Base-by-base conservation (phyloP, 2,329 filamentous ascomycete species). In the Monilinia aucupariae region DNA sequence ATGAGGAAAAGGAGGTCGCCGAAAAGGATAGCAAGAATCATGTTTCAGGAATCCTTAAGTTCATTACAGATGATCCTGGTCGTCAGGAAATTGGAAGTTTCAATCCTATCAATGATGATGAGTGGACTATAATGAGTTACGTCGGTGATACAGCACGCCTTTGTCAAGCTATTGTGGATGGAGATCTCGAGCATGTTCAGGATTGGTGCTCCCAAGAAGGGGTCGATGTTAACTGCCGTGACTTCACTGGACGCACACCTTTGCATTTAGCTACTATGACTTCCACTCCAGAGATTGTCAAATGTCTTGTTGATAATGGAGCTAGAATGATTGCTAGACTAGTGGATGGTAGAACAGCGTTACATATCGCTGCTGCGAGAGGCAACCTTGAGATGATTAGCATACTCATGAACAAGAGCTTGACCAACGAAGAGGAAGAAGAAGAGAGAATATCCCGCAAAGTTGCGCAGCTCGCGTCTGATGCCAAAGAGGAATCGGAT, bases 101-200 rank as follows among this genome's bases (percentile, higher is more conserved):
- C 77, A 88, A 94, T 69, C 91, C 91, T 0, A 80, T 93, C 45
- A 92, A 88, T 0, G 86, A 91, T 49, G 82, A 90, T 58, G 90
- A 94, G 71, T 96, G 91, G 90, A 94, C 91, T 0, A 89, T 92
- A 67, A 94, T 96, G 90, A 90, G 91, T 0, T 96, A 96, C 68
- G 82, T 96, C 43, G 89, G 90, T 13, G 90, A 92, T 68, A 92
- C 90, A 1, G 85, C 85, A 45, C 80, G 83, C 20, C 80, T 96
- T 2, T 96, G 90, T 70, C 88, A 92, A 71, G 91, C 89, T 0
- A 96, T 96, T 63, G 85, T 92, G 4, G 86, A 92, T 68, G 79
- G 82, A 1, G 87, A 96, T 73, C 68, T 88, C 3, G 85, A 90
- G 45, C 82, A 85, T 66, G 88, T 96, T 3, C 75, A 84, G 68